Evolutionary conservation across 2,329 filamentous ascomycete species (phyloP).

Genomic region (Annulohypoxylon truncatum): DNA sequence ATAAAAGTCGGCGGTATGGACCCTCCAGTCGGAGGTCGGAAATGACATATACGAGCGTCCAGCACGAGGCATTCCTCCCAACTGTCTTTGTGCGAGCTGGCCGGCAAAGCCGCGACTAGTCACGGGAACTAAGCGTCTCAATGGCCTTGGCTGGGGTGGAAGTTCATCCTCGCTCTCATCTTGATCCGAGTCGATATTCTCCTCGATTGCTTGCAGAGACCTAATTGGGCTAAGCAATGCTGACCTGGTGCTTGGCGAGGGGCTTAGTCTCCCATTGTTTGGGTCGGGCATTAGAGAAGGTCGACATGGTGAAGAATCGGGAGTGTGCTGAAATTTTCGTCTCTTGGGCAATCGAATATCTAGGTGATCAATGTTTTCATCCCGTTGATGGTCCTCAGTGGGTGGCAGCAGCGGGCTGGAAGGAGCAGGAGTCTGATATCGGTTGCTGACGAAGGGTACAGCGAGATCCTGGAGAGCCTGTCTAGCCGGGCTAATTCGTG

Average conservation of each 20-base stretch:
- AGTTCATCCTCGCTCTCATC: slow-evolving; percentile 51
- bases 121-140: slow-evolving; percentile 49
- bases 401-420: slow-evolving; percentile 55
- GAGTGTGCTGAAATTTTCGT: slow-evolving; percentile 55
- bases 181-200: slow-evolving; percentile 49
- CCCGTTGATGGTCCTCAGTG: slow-evolving; percentile 43
- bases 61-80: slow-evolving; percentile 53
- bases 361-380: slow-evolving; percentile 39
- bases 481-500: slow-evolving; percentile 54
- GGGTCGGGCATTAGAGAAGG: slow-evolving; percentile 41
- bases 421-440: slow-evolving; percentile 53
- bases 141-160: slow-evolving; percentile 29
- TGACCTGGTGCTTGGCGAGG: slow-evolving; percentile 25
- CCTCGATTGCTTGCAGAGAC: slow-evolving; percentile 49
- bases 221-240: slow-evolving; percentile 55
- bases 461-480: slow-evolving; percentile 57
- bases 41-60: slow-evolving; percentile 52
- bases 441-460: slow-evolving; percentile 53
- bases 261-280: slow-evolving; percentile 16
- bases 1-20: slow-evolving; percentile 57
- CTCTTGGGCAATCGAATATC: slow-evolving; percentile 50
- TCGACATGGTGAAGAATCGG: slow-evolving; percentile 53
- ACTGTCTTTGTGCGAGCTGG: slow-evolving; percentile 56
- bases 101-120: slow-evolving; percentile 52
- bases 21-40: slow-evolving; percentile 56